These are phyloP conservation scores for Astrothelium subdiscretum DNA, from an alignment of 495 filamentous ascomycete genomes.

Conservation along the genomic window DNA sequence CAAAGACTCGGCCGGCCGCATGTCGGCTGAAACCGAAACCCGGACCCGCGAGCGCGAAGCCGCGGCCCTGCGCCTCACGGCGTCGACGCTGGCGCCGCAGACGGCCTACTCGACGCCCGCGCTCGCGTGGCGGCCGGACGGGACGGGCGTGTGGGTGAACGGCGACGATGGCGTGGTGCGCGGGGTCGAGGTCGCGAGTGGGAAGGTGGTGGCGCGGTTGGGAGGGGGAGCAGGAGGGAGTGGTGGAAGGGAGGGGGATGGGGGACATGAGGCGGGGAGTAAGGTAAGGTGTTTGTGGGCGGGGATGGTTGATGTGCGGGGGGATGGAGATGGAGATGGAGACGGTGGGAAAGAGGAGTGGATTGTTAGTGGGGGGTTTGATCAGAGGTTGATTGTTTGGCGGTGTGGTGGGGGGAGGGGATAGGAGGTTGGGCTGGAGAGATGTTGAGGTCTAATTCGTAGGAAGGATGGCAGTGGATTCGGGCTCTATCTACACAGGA, in stretches of 20 bases:
- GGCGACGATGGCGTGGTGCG: constrained; percentile 56
- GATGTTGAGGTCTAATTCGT: neutral
- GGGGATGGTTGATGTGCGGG: constrained; percentile 34
- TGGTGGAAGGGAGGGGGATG: constrained; percentile 19
- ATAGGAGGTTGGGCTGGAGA: too few relatives aligned
- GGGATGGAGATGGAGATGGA: constrained; percentile 1
- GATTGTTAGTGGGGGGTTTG: constrained; percentile 59
- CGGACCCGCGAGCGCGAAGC: constrained; percentile 45
- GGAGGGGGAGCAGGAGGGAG: neutral
- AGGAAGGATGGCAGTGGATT: neutral
- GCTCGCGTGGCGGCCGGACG: constrained; percentile 53
- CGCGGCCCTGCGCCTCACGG: constrained; percentile 46
- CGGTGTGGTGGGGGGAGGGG: neutral
- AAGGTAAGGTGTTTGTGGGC: constrained; percentile 59
- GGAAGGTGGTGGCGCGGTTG: constrained; percentile 42
- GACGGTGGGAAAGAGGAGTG: constrained; percentile 34
- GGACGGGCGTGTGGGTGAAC: constrained; percentile 57
- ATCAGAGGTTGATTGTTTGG: constrained; percentile 54
- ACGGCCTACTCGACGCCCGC: constrained; percentile 56
- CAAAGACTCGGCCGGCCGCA: too few relatives aligned
- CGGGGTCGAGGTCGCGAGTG: constrained; percentile 50
- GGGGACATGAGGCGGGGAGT: constrained; percentile 45
- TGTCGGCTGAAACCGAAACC: constrained; percentile 35
- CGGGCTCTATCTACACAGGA: too few relatives aligned
- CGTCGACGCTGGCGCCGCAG: constrained; percentile 53